Evolutionary conservation across 129 eudicot genomes (phyloP), one percentile per base, ranked within the genome.

Genomic region (Flaveria sonorensis): DNA sequence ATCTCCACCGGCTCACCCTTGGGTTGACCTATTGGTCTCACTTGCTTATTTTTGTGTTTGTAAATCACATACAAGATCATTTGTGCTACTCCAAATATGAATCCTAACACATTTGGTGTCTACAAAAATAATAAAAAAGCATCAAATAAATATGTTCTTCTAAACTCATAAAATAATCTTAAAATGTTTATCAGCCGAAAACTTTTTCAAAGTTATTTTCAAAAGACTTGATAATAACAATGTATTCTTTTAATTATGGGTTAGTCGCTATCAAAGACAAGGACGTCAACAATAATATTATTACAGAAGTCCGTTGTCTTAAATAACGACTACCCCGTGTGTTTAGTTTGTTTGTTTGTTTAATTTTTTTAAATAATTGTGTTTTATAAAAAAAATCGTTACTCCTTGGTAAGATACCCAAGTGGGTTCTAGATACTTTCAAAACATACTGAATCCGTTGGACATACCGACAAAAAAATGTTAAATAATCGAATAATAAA

Each of bases 41-140:
- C 81, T 66, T 74, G 79, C 71, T 79, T 68, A 28, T 53, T 75
- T 30, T 52, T 39, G 70, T 81, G 75, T 56, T 79, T 90, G 87
- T 85, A 90, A 12, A 88, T 72, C 30, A 79, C 19, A 59, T 88
- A 90, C 18, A 90, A 62, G 15, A 84, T 65, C 92, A 88, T 90
- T 32, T 90, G 96, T 19, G 81, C 75, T 15, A 88, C 28, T 19
- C 96, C 96, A 53, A 90, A 90, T 24, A 48, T 0, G 20, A 90
- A 86, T 12, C 96, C 96, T 39, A 88, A 55, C 52, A 90, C 72
- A 74, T 90, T 90, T 36, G 96, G 96, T 10, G 85, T 75, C 96
- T 88, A 79, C 1, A 48, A 13, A 48, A 46, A 52, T 48, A 40
- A 6, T 52, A 71, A 18, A 53, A 24, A 47, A 2, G 0, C 46